These are phyloP conservation scores for Diaporthe caulivora DNA, from an alignment of 2,329 filamentous ascomycete species.

Conservation along the genomic window DNA sequence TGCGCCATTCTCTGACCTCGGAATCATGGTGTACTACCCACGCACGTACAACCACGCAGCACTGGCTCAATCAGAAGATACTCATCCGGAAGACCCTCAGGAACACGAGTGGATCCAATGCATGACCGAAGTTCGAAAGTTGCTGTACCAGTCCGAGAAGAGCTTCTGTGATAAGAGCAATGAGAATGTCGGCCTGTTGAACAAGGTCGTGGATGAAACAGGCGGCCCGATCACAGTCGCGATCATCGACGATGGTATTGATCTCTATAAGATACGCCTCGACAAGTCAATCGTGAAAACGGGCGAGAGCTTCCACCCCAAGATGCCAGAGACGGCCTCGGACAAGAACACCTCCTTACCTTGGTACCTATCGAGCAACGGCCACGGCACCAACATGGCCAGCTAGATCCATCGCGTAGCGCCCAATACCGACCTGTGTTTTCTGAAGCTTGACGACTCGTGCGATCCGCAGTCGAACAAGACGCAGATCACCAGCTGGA, in stretches of 20 bases:
- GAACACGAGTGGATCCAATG: neutral
- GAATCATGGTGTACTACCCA: neutral
- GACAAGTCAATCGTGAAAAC: neutral
- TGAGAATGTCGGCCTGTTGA: neutral
- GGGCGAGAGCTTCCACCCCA: neutral
- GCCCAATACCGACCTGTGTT: conserved; percentile 1
- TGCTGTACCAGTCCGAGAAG: neutral
- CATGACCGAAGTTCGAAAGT: neutral
- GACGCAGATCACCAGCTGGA: conserved; percentile 49
- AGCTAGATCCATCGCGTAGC: neutral
- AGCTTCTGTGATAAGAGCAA: neutral
- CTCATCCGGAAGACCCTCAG: neutral
- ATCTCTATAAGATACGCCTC: neutral
- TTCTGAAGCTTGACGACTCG: neutral
- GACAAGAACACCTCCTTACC: neutral
- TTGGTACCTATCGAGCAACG: neutral
- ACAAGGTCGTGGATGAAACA: neutral
- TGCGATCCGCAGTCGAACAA: conserved; percentile 40
- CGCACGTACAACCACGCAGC: neutral
- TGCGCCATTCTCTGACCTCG: no score
- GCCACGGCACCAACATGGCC: conserved; percentile 22
- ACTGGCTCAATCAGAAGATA: neutral
- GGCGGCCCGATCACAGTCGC: conserved; percentile 9
- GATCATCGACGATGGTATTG: conserved; percentile 19
- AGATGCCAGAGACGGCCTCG: neutral